phyloP scores from a whole-genome alignment of 1,139 yeast genomes.

The Geotrichum carabidarum region DNA sequence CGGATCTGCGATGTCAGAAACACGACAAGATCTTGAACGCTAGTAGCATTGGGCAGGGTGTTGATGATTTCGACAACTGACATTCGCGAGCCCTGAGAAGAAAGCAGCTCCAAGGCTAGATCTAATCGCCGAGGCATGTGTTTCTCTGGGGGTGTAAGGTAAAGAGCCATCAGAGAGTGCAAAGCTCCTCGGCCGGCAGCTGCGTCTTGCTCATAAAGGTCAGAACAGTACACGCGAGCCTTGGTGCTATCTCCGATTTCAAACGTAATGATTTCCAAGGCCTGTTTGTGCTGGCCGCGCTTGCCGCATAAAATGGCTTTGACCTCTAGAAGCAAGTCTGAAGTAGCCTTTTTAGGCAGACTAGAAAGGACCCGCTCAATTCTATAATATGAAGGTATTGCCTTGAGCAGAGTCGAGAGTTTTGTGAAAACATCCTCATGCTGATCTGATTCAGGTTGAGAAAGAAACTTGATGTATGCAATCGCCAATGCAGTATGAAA shows the following conservation, averaged over 20 bases:
- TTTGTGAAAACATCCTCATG: conserved; percentile 28
- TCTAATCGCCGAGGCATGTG: conserved; percentile 35
- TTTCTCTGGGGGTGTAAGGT: conserved; percentile 28
- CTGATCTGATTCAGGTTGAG: conserved; percentile 16
- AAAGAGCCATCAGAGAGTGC: conserved; percentile 36
- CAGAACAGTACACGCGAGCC: conserved; percentile 56
- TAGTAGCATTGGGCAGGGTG: conserved; percentile 49
- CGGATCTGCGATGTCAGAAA: conserved; percentile 50
- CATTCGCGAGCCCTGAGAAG: conserved; percentile 51
- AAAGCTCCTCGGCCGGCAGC: conserved; percentile 40
- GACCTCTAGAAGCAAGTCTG: conserved; percentile 37
- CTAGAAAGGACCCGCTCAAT: conserved; percentile 35
- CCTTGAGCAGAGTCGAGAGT: conserved; percentile 17
- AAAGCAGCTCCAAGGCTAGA: conserved; percentile 45
- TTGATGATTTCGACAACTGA: conserved; percentile 49
- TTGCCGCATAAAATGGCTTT: conserved; percentile 57
- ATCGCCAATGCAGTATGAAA: conserved; percentile 54
- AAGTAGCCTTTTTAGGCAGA: conserved; percentile 26
- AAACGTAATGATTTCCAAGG: conserved; percentile 58
- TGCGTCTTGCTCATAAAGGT: conserved; percentile 44
- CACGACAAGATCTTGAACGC: conserved; percentile 43
- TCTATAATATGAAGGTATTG: conserved; percentile 30
- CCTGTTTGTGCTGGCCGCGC: conserved; percentile 60
- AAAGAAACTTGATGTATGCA: conserved; percentile 47
- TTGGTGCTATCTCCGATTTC: conserved; percentile 53